A percentile compares a stretch with the other conserved stretches of the same genome.
These are phyloP conservation scores for Lentinula boryana DNA, from an alignment of 768 basidiomycete species.

Conservation along the genomic window DNA sequence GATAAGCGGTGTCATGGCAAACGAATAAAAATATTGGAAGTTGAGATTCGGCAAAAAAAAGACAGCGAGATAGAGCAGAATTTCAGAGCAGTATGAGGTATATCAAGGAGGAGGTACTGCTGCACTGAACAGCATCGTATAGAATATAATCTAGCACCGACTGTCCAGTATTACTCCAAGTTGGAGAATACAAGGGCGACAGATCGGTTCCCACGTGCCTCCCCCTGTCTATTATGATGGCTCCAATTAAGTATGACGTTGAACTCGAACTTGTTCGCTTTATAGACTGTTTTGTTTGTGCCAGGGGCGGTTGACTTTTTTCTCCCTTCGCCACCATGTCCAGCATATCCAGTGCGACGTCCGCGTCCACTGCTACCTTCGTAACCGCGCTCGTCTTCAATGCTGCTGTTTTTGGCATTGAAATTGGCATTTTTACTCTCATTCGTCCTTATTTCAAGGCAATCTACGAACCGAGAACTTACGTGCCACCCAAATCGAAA, in stretches of 20 bases:
- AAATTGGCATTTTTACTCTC: constrained; percentile 76
- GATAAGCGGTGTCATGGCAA: no score
- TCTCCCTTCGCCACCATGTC: not conserved
- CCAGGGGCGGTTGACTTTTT: not conserved
- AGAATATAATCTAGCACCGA: no score
- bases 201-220: not conserved
- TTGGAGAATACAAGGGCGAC: no score
- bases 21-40: no score
- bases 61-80: no score
- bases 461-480: constrained; percentile 87
- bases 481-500: constrained; percentile 44
- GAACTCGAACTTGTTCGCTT: not conserved
- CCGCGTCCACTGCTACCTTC: constrained; percentile 44
- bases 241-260: not conserved
- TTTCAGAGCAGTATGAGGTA: no score
- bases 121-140: no score
- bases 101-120: no score
- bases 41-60: no score
- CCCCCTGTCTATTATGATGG: not conserved
- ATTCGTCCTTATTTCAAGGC: constrained; percentile 79
- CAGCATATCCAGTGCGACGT: not conserved
- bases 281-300: not conserved
- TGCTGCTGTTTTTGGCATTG: constrained; percentile 58
- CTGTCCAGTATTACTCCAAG: no score
- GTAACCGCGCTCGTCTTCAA: constrained; percentile 85